Evolutionary conservation across 2,329 filamentous ascomycete species (phyloP).

Genomic region (Curvularia sp.): DNA sequence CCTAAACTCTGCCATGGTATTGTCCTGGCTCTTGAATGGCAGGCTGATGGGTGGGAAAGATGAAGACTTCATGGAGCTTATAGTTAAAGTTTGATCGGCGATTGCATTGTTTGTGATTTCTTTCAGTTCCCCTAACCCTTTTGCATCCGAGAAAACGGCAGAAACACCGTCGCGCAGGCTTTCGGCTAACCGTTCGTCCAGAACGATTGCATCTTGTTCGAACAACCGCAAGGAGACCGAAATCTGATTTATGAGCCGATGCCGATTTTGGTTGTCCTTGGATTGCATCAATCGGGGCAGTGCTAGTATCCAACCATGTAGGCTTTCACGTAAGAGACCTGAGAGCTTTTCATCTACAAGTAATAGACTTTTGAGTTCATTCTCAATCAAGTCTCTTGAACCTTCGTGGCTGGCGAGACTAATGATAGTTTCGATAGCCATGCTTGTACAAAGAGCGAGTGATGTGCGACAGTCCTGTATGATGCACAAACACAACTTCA

Average conservation of each 20-base stretch:
- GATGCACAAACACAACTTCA: conserved; percentile 74
- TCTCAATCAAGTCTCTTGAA: conserved; percentile 53
- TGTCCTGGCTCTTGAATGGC: conserved; percentile 68
- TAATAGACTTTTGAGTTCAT: conserved; percentile 65
- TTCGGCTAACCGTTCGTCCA: conserved; percentile 71
- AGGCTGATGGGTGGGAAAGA: conserved; percentile 66
- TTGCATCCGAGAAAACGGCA: conserved; percentile 53
- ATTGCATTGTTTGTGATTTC: conserved; percentile 12
- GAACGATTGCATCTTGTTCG: conserved; percentile 65
- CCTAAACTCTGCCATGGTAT: conserved; percentile 68
- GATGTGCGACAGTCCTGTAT: conserved; percentile 80
- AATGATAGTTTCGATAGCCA: conserved; percentile 83
- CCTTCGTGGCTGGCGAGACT: conserved; percentile 62
- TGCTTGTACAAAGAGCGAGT: conserved; percentile 69
- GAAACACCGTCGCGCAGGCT: conserved; percentile 77
- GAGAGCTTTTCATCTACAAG: conserved; percentile 67
- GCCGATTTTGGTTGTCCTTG: conserved; percentile 79
- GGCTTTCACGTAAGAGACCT: conserved; percentile 70
- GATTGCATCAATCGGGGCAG: conserved; percentile 84
- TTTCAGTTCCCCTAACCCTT: conserved; percentile 30
- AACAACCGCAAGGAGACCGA: conserved; percentile 73
- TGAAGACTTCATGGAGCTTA: conserved; percentile 28
- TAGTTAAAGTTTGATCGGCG: conserved; percentile 25
- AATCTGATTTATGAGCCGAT: conserved; percentile 76
- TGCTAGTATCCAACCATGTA: conserved; percentile 82